A percentile compares a stretch with the other conserved stretches of the same genome.
phyloP scores from a whole-genome alignment of 345 rosid species.

The Rhizophora mangle region DNA sequence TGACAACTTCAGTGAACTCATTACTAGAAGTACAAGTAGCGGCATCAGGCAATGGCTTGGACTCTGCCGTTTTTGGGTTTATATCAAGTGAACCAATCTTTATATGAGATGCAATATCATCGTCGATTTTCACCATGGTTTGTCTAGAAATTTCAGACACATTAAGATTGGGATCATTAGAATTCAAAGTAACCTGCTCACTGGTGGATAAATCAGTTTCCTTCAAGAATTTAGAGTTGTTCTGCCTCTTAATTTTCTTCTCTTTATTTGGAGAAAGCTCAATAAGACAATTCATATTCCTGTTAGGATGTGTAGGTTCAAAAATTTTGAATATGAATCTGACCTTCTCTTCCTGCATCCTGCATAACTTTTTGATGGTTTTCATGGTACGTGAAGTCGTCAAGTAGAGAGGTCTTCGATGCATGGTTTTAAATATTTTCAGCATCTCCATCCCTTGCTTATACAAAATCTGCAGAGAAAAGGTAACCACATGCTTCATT shows the following conservation, averaged over 20 bases:
- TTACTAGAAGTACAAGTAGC: constrained; percentile 13
- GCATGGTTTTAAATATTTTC: constrained; percentile 57
- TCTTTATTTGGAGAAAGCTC: constrained; percentile 24
- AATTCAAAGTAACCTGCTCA: constrained; percentile 16
- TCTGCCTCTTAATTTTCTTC: constrained; percentile 15
- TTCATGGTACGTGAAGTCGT: constrained; percentile 83
- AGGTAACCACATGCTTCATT: no score
- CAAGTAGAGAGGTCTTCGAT: constrained; percentile 64
- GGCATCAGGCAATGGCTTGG: constrained; percentile 14
- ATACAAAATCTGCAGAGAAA: constrained; percentile 55
- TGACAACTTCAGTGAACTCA: constrained; percentile 34
- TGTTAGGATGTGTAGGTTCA: constrained; percentile 40
- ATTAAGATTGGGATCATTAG: constrained; percentile 19
- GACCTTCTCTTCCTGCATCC: constrained; percentile 79
- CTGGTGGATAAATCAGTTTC: constrained; percentile 16
- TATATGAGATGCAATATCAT: constrained; percentile 22
- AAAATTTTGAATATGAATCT: constrained; percentile 43
- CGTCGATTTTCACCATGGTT: constrained; percentile 16
- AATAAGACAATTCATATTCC: constrained; percentile 23
- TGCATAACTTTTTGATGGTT: constrained; percentile 74
- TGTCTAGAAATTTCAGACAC: constrained; percentile 10
- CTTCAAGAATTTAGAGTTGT: constrained; percentile 20
- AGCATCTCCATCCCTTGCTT: constrained; percentile 82
- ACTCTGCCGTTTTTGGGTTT: constrained; percentile 30
- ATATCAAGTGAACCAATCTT: constrained; percentile 38